phyloP scores from a whole-genome alignment of 2,329 filamentous ascomycete species.

The Botryotinia calthae region DNA sequence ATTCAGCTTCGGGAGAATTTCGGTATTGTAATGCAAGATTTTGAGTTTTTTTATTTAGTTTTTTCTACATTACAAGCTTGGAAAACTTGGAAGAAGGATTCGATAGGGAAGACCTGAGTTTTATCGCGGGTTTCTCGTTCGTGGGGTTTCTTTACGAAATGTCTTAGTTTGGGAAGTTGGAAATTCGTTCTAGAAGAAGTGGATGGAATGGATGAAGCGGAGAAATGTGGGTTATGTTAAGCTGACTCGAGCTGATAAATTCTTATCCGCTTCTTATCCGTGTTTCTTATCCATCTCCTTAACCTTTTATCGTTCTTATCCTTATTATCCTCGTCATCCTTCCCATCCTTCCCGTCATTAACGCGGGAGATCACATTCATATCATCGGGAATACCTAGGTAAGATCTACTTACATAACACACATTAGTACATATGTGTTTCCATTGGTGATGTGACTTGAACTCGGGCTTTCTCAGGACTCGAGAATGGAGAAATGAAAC shows the following conservation, averaged over 20 bases:
- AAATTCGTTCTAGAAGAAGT: slow-evolving; percentile 10
- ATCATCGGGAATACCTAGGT: neutral
- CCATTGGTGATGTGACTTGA: neutral
- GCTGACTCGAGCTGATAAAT: slow-evolving; percentile 2
- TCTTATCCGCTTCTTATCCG: neutral
- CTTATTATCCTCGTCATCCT: neutral
- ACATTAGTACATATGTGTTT: neutral
- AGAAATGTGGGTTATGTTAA: neutral
- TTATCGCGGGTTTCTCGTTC: slow-evolving; percentile 9
- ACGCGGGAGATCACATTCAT: neutral
- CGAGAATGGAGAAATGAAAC: neutral
- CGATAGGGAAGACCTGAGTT: neutral
- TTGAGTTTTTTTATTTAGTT: neutral
- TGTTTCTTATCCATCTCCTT: neutral
- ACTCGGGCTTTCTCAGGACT: slow-evolving; percentile 4
- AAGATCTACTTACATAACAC: neutral
- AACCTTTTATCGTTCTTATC: neutral
- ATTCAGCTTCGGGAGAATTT: neutral
- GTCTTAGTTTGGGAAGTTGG: neutral
- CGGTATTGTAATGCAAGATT: neutral
- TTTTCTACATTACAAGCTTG: neutral
- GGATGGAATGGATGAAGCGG: neutral
- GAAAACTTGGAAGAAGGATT: neutral
- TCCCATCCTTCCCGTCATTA: neutral
- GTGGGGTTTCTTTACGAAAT: neutral